Evolutionary conservation across 306 rosid genomes (phyloP).

Genomic region (Corylus heterophylla): DNA sequence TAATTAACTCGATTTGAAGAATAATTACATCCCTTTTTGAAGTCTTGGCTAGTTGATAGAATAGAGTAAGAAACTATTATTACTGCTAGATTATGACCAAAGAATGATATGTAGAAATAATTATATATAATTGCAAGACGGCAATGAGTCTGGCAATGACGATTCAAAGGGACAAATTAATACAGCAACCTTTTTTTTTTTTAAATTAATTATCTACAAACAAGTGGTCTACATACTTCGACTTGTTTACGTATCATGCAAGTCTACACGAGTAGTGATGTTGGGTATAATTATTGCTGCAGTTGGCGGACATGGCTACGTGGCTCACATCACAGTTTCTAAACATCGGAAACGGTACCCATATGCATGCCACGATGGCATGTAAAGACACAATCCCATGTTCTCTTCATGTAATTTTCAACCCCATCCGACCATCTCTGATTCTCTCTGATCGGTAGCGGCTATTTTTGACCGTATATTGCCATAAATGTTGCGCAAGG

Average conservation of each 20-base stretch:
- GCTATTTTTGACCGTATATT: constrained; percentile 26
- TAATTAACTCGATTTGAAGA: no score
- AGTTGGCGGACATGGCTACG: constrained; percentile 32
- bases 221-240: not conserved
- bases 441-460: not conserved
- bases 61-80: not conserved
- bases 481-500: not conserved
- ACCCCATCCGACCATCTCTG: constrained; percentile 28
- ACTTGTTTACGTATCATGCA: not conserved
- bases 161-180: not conserved
- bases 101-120: not conserved
- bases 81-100: not conserved
- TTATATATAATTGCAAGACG: not conserved
- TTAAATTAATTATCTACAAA: not conserved
- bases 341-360: constrained; percentile 35
- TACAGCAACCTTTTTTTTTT: no score
- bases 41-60: no score
- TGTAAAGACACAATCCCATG: constrained; percentile 31
- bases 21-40: no score
- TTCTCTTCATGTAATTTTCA: constrained; percentile 31
- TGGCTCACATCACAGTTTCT: constrained; percentile 43
- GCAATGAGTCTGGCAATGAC: not conserved
- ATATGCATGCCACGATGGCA: constrained; percentile 32
- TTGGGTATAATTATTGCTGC: constrained; percentile 19
- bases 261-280: not conserved